Evolutionary conservation across 192 early-diverging fungal genomes (phyloP).

Genomic region (Coemansia sp.): DNA sequence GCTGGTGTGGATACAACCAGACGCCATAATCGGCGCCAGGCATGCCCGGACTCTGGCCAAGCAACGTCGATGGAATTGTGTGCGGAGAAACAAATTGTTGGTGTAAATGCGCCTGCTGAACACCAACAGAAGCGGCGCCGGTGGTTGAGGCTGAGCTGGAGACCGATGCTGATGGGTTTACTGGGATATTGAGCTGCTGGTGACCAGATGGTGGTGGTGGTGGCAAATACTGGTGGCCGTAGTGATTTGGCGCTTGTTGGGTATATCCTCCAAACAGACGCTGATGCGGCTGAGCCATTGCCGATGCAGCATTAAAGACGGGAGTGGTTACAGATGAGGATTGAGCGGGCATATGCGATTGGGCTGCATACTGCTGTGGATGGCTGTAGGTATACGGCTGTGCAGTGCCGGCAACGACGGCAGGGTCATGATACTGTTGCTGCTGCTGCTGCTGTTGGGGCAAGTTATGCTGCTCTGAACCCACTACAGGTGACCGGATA

Average conservation of each 20-base stretch:
- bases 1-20: conserved; percentile 51
- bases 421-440: conserved; percentile 25
- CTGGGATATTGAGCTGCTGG: conserved; percentile 27
- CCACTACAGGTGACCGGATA: conserved; percentile 37
- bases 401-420: neutral
- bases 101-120: conserved; percentile 25
- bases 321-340: neutral
- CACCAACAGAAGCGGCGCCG: conserved; percentile 9
- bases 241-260: conserved; percentile 9
- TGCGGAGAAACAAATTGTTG: conserved; percentile 42
- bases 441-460: conserved; percentile 22
- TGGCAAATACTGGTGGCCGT: conserved; percentile 14
- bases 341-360: too few species aligned
- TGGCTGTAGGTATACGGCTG: conserved; percentile 5
- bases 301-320: neutral
- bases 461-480: conserved; percentile 10
- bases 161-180: conserved; percentile 22
- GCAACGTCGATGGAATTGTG: conserved; percentile 41
- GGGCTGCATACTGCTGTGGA: neutral
- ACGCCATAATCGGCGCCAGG: conserved; percentile 41
- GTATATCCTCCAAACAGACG: neutral
- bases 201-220: conserved; percentile 13
- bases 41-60: conserved; percentile 38
- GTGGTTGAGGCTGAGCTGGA: conserved; percentile 10
- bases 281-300: conserved; percentile 11